These are phyloP conservation scores for Quercus tomentella DNA, from an alignment of 331 rosid genomes.

Conservation along the genomic window DNA sequence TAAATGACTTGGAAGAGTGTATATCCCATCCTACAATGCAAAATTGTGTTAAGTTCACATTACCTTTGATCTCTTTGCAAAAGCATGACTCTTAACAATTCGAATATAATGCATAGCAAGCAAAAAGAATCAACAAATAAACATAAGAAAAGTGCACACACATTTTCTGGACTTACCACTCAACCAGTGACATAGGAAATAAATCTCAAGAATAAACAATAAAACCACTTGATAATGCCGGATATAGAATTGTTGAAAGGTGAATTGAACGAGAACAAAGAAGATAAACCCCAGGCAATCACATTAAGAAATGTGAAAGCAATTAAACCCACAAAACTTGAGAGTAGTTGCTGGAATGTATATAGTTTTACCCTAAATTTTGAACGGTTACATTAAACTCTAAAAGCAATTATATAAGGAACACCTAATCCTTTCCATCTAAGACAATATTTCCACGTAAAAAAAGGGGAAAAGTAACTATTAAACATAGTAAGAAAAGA, in stretches of 20 bases:
- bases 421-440: no score
- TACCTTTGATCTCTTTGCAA: neutral
- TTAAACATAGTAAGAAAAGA: no score
- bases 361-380: no score
- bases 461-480: no score
- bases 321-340: neutral
- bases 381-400: no score
- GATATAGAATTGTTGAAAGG: no score
- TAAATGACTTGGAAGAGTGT: constrained; percentile 86
- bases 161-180: neutral
- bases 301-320: no score
- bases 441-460: no score
- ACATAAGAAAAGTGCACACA: neutral
- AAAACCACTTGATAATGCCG: neutral
- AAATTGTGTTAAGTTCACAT: neutral
- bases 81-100: neutral
- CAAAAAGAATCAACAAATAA: neutral
- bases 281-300: no score
- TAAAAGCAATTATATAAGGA: no score
- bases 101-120: neutral
- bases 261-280: no score
- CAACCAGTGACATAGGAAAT: neutral
- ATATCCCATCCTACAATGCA: constrained; percentile 74
- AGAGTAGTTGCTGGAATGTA: no score
- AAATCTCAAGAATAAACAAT: neutral